Base-by-base conservation (phyloP, 768 basidiomycete species). In the Sporobolomyces roseus region DNA sequence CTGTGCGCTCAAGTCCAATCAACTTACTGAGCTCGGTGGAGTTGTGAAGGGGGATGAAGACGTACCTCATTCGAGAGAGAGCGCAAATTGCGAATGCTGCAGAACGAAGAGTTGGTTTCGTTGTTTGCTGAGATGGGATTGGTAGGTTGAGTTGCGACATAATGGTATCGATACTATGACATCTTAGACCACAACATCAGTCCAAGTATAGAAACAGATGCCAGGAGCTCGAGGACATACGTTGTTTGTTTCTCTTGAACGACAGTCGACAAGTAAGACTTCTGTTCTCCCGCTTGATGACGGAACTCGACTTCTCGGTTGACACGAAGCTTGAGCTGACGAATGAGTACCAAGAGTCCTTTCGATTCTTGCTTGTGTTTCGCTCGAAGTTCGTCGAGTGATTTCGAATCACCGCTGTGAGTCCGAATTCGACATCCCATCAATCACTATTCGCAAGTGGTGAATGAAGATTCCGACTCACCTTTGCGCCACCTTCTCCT, bases 281-380 rank as follows among this genome's bases (percentile, higher is more conserved):
- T 99, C 81, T 98, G 96, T 75, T 91, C 86, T 21, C 83, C 81
- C 51, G 97, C 82, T 73, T 86, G 87, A 66, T 81, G 82, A 38
- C 94, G 84, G 81, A 96, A 85, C 1, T 83, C 82, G 14, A 87
- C 84, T 80, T 99, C 96, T 30, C 94, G 84, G 4, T 85, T 88
- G 78, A 87, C 93, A 77, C 91, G 91, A 62, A 89, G 88, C 78
- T 98, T 94, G 73, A 98, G 82, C 79, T 96, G 97, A 48, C 83
- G 84, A 66, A 96, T 91, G 78, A 96, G 91, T 12, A 90, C 85
- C 55, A 98, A 86, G 25, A 97, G 81, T 13, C 91, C 91, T 76
- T 92, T 93, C 81, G 89, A 88, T 77, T 97, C 92, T 70, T 85
- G 85, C 70, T 88, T 90, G 77, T 92, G 90, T 77, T 85, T 86